Evolutionary conservation across 129 eudicot species (phyloP).

Genomic region (Pittosporum tobira): DNA sequence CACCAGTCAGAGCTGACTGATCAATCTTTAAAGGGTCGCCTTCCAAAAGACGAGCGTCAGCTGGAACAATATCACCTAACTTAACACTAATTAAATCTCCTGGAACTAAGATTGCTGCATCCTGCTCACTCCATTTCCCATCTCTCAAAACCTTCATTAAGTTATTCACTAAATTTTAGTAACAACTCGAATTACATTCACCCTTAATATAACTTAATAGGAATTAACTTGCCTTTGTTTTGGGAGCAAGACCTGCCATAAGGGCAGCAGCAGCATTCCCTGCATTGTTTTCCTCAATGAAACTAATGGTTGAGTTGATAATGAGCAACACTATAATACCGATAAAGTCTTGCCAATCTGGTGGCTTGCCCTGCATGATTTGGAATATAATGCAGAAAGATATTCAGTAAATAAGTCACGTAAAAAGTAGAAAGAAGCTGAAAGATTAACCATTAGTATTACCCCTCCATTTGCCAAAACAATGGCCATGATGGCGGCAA

Average conservation of each 20-base stretch:
- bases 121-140: constrained; percentile 72
- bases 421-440: background rate
- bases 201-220: too few relatives aligned
- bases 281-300: constrained; percentile 82
- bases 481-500: constrained; percentile 87
- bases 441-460: background rate
- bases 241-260: constrained; percentile 94
- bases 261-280: constrained; percentile 89
- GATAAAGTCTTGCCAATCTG: constrained; percentile 94
- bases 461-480: constrained; percentile 83
- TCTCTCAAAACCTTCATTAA: constrained; percentile 52
- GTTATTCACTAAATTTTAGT: too few relatives aligned
- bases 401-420: too few relatives aligned
- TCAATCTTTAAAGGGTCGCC: constrained; percentile 82
- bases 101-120: constrained; percentile 75
- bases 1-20: constrained; percentile 84
- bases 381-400: too few relatives aligned
- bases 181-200: too few relatives aligned
- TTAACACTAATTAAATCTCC: constrained; percentile 76
- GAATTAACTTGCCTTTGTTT: constrained; percentile 62
- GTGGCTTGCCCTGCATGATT: constrained; percentile 44
- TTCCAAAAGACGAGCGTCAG: constrained; percentile 84
- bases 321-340: constrained; percentile 68
- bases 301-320: constrained; percentile 84
- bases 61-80: constrained; percentile 83